Base-by-base conservation (phyloP, 805 yeast genomes). In the Cyberlindnera amylophila region DNA sequence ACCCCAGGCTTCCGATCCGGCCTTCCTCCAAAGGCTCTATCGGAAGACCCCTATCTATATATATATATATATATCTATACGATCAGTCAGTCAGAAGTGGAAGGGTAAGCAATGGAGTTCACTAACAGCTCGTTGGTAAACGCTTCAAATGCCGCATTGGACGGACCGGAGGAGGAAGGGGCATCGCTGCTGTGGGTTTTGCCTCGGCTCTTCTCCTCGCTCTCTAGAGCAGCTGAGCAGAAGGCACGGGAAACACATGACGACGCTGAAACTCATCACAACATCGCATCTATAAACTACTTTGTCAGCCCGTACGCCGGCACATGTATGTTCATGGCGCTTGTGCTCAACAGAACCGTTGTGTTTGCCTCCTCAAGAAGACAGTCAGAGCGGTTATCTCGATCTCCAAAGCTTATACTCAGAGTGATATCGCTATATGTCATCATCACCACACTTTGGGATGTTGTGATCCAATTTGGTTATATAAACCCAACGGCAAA, bases 241-340 rank as follows among this genome's bases (percentile, higher is more conserved):
- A 47, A 49, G 41, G 44, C 48, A 8, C 32, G 37, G 8, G 19
- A 36, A 23, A 17, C 43, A 14, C 42, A 42, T 12, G 35, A 32
- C 7, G 17, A 19, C 17, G 38, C 30, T n/a, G n/a, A n/a, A 6
- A 28, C 30, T 3, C 37, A 18, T 18, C 34, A 18, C 26, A 21
- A 26, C n/a, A 28, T 44, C n/a, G 43, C 44, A 1, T 31, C 44
- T 3, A 51, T 72, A 38, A 63, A 68, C 19, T 77, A 74, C 50
- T 67, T 77, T 47, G 57, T 72, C 13, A 69, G 77, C 11, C 72
- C 73, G 0, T 77, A 71, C 53, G 75, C 81, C 2, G 58, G 71
- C 19, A 64, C 69, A 23, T 79, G 84, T 58, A 75, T 79, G 71
- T 54, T 74, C 8, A 75, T 79, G 49, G 85, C 82, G 1, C 62